A percentile compares a stretch with the other conserved stretches of the same genome.
phyloP scores from a whole-genome alignment of 2,329 filamentous ascomycete genomes.

The Colletotrichum destructivum region DNA sequence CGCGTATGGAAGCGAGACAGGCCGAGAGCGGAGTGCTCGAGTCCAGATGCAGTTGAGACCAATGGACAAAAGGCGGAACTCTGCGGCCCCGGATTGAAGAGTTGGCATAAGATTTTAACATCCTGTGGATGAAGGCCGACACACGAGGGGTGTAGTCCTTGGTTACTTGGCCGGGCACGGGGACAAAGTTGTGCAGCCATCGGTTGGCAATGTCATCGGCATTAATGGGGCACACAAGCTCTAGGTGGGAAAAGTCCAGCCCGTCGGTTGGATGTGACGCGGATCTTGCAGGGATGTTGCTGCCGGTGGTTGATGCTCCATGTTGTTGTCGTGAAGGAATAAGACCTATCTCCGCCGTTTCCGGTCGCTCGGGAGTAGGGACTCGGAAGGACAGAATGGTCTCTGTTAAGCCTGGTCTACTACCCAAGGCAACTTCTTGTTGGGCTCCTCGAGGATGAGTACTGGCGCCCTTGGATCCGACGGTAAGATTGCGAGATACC shows the following conservation, averaged over 20 bases:
- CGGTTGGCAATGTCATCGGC: constrained; percentile 63
- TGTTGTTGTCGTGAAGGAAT: not conserved
- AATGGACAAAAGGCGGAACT: constrained; percentile 62
- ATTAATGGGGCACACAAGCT: constrained; percentile 62
- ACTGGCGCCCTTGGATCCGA: not conserved
- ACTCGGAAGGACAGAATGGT: not conserved
- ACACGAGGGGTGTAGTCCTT: constrained; percentile 59
- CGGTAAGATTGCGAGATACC: too few relatives aligned
- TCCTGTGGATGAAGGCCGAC: constrained; percentile 56
- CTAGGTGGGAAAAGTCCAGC: constrained; percentile 53
- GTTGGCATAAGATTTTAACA: constrained; percentile 61
- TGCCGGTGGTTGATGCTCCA: not conserved
- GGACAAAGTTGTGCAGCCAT: constrained; percentile 64
- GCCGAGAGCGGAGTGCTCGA: constrained; percentile 54
- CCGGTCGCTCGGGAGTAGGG: not conserved
- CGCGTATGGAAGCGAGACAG: constrained; percentile 58
- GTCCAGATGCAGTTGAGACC: constrained; percentile 50
- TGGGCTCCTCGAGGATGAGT: not conserved
- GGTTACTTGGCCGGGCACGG: constrained; percentile 57
- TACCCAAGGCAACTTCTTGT: not conserved
- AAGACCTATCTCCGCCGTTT: not conserved
- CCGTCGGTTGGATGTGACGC: not conserved
- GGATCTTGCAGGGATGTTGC: not conserved
- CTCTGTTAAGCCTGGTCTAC: not conserved
- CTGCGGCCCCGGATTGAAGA: constrained; percentile 54